These are phyloP conservation scores for Hanseniaspora clermontiae DNA, from an alignment of 805 yeast genomes.

Conservation along the genomic window DNA sequence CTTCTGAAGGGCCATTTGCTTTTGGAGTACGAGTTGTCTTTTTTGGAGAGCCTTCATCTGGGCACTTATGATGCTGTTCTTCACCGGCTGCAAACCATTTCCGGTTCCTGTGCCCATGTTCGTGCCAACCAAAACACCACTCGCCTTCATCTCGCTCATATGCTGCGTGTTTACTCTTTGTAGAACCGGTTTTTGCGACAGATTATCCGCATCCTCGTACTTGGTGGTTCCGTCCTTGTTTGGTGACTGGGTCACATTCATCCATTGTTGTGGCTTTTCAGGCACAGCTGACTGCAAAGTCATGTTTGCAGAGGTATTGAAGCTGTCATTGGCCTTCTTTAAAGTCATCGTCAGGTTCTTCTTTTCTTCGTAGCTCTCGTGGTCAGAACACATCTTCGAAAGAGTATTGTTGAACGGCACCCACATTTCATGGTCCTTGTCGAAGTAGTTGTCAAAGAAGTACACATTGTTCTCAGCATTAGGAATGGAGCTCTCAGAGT, in stretches of 20 bases:
- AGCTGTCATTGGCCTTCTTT: not conserved
- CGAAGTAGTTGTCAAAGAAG: constrained; percentile 1
- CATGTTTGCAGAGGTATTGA: not conserved
- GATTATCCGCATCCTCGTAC: constrained; percentile 1
- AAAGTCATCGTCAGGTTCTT: not conserved
- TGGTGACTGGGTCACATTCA: not conserved
- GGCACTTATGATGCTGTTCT: not conserved
- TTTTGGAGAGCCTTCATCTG: constrained; percentile 18
- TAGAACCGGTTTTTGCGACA: not conserved
- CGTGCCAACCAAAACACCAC: constrained; percentile 24
- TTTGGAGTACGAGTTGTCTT: constrained; percentile 13
- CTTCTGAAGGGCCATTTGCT: constrained; percentile 1
- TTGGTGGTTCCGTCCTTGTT: constrained; percentile 3
- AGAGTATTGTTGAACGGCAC: not conserved
- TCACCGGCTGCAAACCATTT: constrained; percentile 15
- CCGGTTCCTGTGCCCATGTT: constrained; percentile 26
- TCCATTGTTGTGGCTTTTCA: not conserved
- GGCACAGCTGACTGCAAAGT: not conserved
- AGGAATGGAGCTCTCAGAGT: constrained; percentile 25
- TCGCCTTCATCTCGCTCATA: constrained; percentile 28
- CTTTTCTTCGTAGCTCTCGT: not conserved
- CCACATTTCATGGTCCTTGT: not conserved
- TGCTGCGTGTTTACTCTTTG: not conserved
- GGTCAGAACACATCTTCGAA: not conserved
- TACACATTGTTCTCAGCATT: constrained; percentile 6